Percentiles rank a stretch among this genome's conserved stretches.
These are phyloP conservation scores for Serendipita sp. DNA, from an alignment of 768 basidiomycete species.

Conservation along the genomic window DNA sequence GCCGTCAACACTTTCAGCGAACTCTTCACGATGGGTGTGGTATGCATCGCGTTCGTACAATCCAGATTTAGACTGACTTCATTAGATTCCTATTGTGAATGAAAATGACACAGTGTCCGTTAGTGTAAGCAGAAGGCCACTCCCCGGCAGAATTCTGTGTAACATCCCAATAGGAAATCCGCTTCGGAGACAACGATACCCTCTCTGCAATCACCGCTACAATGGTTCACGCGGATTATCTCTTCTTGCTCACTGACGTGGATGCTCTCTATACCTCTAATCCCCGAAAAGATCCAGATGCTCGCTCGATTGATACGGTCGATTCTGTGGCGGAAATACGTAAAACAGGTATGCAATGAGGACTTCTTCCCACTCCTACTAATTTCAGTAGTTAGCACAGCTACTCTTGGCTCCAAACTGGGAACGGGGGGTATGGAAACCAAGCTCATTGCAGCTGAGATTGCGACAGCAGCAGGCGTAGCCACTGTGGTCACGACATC, in stretches of 20 bases:
- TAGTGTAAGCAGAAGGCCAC: constrained; percentile 46
- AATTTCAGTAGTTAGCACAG: constrained; percentile 57
- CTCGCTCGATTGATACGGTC: constrained; percentile 68
- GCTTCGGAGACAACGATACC: constrained; percentile 99
- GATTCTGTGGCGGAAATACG: constrained; percentile 70
- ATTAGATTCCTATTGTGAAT: constrained; percentile 67
- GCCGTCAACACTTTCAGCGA: constrained; percentile 92
- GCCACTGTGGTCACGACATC: constrained; percentile 82
- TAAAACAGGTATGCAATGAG: constrained; percentile 39
- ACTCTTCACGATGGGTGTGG: constrained; percentile 79
- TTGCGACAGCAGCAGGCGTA: constrained; percentile 89
- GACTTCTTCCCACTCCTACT: background rate
- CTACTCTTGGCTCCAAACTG: constrained; percentile 78
- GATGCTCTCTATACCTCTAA: constrained; percentile 92
- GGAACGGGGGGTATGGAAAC: constrained; percentile 99
- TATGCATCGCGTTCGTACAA: constrained; percentile 18
- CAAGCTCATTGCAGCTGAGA: constrained; percentile 94
- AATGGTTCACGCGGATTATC: constrained; percentile 95
- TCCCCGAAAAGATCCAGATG: constrained; percentile 75
- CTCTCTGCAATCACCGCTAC: constrained; percentile 92
- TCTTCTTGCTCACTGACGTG: constrained; percentile 92
- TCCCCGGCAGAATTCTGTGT: background rate
- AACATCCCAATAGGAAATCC: constrained; percentile 64
- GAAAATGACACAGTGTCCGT: constrained; percentile 99
- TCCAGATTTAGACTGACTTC: background rate